Percentiles rank a stretch among this genome's conserved stretches.
Evolutionary conservation across 768 basidiomycete genomes (phyloP).

Genomic region (Scleroderma citrinum): DNA sequence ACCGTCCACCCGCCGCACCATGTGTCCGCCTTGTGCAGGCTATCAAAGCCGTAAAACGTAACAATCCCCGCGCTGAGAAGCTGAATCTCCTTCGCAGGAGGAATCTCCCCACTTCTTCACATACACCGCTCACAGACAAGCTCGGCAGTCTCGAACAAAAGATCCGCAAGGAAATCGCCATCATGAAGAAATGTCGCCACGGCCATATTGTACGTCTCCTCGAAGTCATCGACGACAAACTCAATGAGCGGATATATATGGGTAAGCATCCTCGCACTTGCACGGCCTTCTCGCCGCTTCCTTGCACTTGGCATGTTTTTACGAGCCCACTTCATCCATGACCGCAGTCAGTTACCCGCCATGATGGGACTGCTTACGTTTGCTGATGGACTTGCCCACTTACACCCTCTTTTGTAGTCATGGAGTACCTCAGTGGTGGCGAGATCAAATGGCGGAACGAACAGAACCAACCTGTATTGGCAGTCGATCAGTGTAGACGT

Average conservation of each 20-base stretch:
- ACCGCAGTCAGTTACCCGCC: slow-evolving; percentile 26
- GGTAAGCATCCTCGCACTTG: slow-evolving; percentile 48
- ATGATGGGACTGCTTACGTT: slow-evolving; percentile 20
- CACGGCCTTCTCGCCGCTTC: slow-evolving; percentile 17
- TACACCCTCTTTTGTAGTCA: slow-evolving; percentile 47
- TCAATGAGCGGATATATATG: slow-evolving; percentile 87
- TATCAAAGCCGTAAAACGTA: slow-evolving; percentile 71
- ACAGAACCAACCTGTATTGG: slow-evolving; percentile 64
- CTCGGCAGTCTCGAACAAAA: slow-evolving; percentile 72
- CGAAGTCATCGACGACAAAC: slow-evolving; percentile 92
- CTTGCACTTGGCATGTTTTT: slow-evolving; percentile 25
- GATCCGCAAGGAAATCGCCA: slow-evolving; percentile 91
- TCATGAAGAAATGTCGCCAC: slow-evolving; percentile 96
- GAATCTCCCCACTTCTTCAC: slow-evolving; percentile 36
- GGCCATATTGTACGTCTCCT: slow-evolving; percentile 84
- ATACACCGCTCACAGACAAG: slow-evolving; percentile 58
- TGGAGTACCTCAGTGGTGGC: slow-evolving; percentile 95
- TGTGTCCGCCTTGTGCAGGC: slow-evolving; percentile 41
- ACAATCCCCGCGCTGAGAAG: slow-evolving; percentile 65
- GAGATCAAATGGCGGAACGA: slow-evolving; percentile 86
- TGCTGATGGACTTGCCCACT: slow-evolving; percentile 11
- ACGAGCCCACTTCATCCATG: slow-evolving; percentile 20
- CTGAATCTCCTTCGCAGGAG: slow-evolving; percentile 49
- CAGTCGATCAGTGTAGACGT: slow-evolving; percentile 74
- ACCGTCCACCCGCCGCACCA: slow-evolving; percentile 1